A percentile compares a stretch with the other conserved stretches of the same genome.
phyloP scores from a whole-genome alignment of 148 eudicot genomes.

The Nepenthes gracilis region DNA sequence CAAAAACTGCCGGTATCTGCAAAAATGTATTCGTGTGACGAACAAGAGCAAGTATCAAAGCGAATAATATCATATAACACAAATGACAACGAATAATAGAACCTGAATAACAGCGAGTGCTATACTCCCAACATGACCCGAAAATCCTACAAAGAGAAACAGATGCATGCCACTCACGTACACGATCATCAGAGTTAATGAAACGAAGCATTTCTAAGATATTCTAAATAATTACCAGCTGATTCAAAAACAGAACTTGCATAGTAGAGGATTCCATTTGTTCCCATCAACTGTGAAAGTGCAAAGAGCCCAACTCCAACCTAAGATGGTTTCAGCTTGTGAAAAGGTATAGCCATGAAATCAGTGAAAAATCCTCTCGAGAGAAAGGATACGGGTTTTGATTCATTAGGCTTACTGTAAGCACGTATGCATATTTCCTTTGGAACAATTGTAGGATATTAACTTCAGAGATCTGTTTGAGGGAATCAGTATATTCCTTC shows the following conservation, averaged over 20 bases:
- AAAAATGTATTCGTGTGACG: background rate
- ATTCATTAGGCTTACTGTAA: conserved; percentile 19
- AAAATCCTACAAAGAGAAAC: conserved; percentile 13
- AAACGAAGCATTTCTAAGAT: too few relatives aligned
- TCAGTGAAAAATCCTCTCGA: background rate
- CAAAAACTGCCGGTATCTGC: conserved; percentile 16
- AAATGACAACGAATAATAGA: background rate
- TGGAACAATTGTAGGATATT: conserved; percentile 20
- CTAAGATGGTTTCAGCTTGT: conserved; percentile 5
- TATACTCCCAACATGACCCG: conserved; percentile 14
- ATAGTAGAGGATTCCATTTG: conserved; percentile 18
- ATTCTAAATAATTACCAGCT: conserved; percentile 12
- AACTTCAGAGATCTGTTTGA: conserved; percentile 16
- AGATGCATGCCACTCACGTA: background rate
- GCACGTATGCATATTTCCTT: conserved; percentile 17
- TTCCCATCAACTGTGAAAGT: conserved; percentile 14
- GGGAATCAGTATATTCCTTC: conserved; percentile 18
- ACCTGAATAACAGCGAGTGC: conserved; percentile 21
- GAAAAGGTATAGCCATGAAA: background rate
- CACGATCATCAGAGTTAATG: too few relatives aligned
- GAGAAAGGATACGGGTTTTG: too few relatives aligned
- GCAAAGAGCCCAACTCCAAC: conserved; percentile 24
- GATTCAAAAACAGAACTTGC: conserved; percentile 21
- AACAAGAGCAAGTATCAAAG: background rate
- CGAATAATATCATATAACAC: background rate